Conservation (phyloP, 1,139 yeast species). For the Yamadazyma mexicana region DNA sequence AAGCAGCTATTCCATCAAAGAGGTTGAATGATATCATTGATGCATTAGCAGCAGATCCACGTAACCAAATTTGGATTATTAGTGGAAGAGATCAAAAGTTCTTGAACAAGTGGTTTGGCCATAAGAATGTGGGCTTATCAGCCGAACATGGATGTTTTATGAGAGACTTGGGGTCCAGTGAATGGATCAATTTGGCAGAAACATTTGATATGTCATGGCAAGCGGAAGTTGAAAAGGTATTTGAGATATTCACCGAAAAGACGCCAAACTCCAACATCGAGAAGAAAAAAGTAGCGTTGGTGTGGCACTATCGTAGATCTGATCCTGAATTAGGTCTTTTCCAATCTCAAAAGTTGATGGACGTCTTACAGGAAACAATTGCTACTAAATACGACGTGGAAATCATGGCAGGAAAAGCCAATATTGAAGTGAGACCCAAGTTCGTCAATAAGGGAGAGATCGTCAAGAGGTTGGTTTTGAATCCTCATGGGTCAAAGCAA, state of each 20-base stretch:
- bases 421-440: slow-evolving; percentile 91
- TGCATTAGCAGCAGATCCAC: slow-evolving; percentile 68
- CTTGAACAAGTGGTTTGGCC: slow-evolving; percentile 85
- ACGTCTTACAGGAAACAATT: slow-evolving; percentile 60
- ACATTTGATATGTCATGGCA: slow-evolving; percentile 95
- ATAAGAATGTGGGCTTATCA: slow-evolving; percentile 70
- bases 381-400: slow-evolving; percentile 78
- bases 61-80: slow-evolving; percentile 90
- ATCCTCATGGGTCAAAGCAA: slow-evolving; percentile 54
- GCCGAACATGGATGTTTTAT: slow-evolving; percentile 98
- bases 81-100: slow-evolving; percentile 94
- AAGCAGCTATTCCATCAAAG: slow-evolving; percentile 95
- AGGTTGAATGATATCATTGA: slow-evolving; percentile 62
- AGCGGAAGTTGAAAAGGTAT: slow-evolving; percentile 68
- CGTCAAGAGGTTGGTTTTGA: slow-evolving; percentile 73
- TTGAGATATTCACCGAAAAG: slow-evolving; percentile 72
- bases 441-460: slow-evolving; percentile 97
- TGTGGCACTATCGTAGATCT: slow-evolving; percentile 96
- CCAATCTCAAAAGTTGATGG: slow-evolving; percentile 76
- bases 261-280: slow-evolving; percentile 93
- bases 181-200: slow-evolving; percentile 86
- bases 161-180: slow-evolving; percentile 58
- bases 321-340: slow-evolving; percentile 90
- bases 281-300: slow-evolving; percentile 86
- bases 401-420: slow-evolving; percentile 93